Evolutionary conservation across 2,329 filamentous ascomycete species (phyloP).

Genomic region (Monilinia aucupariae): DNA sequence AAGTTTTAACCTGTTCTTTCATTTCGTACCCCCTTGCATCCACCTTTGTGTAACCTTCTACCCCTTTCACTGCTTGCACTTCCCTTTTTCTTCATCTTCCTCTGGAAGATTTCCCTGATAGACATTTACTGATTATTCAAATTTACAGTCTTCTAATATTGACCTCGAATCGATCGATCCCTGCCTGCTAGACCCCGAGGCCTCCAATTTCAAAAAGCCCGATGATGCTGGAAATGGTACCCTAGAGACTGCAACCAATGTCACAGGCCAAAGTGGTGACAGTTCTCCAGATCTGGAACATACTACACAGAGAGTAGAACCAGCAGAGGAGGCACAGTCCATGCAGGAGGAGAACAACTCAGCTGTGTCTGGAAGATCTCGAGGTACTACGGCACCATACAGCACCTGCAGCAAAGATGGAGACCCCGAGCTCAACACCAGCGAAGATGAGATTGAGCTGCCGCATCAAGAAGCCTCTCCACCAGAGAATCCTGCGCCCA

Average conservation of each 20-base stretch:
- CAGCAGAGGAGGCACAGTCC: too few relatives aligned
- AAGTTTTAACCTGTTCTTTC: not conserved
- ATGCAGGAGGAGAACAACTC: not conserved
- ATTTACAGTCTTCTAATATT: not conserved
- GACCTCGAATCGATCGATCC: too few relatives aligned
- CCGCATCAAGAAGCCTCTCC: not conserved
- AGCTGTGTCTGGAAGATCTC: too few relatives aligned
- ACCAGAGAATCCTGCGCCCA: not conserved
- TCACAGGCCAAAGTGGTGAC: not conserved
- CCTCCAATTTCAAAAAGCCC: not conserved
- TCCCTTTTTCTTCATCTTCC: not conserved
- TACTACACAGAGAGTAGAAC: not conserved
- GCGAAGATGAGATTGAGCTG: too few relatives aligned
- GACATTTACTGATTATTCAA: not conserved
- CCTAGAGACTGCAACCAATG: not conserved
- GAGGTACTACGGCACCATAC: accelerated
- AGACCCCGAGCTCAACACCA: accelerated
- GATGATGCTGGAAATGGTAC: not conserved
- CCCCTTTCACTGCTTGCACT: not conserved
- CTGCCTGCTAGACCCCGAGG: too few relatives aligned
- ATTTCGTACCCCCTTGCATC: not conserved
- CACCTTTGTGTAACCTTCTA: not conserved
- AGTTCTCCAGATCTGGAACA: not conserved
- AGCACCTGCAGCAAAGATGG: not conserved
- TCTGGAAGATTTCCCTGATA: not conserved